Conservation (phyloP, 139 green algal species). For the Coccomyxa sp. region DNA sequence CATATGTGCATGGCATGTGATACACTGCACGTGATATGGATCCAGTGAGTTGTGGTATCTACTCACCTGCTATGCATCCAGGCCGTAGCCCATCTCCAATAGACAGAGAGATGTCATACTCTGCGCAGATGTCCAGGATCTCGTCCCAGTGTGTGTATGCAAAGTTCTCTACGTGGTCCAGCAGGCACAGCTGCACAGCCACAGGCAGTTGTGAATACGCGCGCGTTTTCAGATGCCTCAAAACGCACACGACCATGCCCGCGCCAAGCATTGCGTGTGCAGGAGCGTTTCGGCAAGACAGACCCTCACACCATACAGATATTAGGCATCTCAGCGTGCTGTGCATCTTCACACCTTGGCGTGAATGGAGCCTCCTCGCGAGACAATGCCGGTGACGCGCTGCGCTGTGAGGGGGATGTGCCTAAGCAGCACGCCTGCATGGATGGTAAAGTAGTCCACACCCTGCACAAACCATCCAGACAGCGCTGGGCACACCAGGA, state of each 20-base stretch:
- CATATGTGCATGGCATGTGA: no score
- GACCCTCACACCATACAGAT: no score
- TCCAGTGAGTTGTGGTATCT: no score
- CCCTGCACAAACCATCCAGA: constrained; percentile 56
- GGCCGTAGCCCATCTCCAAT: constrained; percentile 92
- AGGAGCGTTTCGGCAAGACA: no score
- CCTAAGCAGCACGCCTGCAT: constrained; percentile 89
- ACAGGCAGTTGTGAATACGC: no score
- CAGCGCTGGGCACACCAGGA: no score
- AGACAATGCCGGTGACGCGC: constrained; percentile 93
- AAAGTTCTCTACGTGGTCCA: constrained; percentile 96
- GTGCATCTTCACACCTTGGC: constrained; percentile 67
- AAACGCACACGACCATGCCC: neutral
- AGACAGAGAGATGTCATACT: constrained; percentile 85
- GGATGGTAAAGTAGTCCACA: constrained; percentile 98
- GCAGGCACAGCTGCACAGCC: constrained; percentile 67
- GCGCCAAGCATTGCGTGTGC: neutral
- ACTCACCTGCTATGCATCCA: constrained; percentile 74
- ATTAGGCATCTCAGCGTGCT: neutral
- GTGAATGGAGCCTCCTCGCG: constrained; percentile 90
- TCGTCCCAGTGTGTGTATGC: constrained; percentile 98
- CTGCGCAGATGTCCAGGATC: constrained; percentile 93
- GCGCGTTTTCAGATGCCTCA: no score
- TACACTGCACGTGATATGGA: no score
- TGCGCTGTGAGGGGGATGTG: constrained; percentile 88